phyloP scores from a whole-genome alignment of 306 rosid species.

The Quercus cerris region DNA sequence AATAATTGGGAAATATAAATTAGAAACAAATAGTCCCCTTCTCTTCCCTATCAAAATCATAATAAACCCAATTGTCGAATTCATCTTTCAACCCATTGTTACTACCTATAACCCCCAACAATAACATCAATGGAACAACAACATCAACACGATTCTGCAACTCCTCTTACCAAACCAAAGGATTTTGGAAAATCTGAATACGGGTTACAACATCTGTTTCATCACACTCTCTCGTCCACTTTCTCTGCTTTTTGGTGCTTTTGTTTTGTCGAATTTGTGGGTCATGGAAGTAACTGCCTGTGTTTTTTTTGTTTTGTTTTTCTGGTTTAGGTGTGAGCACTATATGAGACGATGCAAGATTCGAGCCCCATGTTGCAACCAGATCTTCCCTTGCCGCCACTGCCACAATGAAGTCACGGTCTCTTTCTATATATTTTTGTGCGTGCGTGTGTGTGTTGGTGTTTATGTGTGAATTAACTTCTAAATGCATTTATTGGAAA shows the following conservation, averaged over 20 bases:
- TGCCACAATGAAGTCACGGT: constrained; percentile 75
- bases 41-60: too few relatives aligned
- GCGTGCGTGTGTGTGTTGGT: neutral
- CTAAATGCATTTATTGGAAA: neutral
- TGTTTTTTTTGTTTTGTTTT: neutral
- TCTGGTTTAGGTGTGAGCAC: constrained; percentile 47
- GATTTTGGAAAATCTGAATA: constrained; percentile 38
- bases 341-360: constrained; percentile 63
- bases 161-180: neutral
- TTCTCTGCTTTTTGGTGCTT: neutral
- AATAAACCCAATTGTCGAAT: too few relatives aligned
- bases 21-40: too few relatives aligned
- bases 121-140: neutral
- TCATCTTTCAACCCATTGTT: too few relatives aligned
- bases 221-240: neutral
- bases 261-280: neutral
- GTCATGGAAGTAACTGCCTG: neutral
- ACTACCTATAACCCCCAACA: too few relatives aligned
- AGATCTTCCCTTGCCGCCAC: constrained; percentile 61
- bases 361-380: constrained; percentile 72
- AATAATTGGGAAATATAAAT: too few relatives aligned
- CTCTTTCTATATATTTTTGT: neutral
- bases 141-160: neutral
- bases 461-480: neutral
- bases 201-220: constrained; percentile 26